phyloP scores from a whole-genome alignment of 495 filamentous ascomycete genomes.

The Clavariopsis aquatica region DNA sequence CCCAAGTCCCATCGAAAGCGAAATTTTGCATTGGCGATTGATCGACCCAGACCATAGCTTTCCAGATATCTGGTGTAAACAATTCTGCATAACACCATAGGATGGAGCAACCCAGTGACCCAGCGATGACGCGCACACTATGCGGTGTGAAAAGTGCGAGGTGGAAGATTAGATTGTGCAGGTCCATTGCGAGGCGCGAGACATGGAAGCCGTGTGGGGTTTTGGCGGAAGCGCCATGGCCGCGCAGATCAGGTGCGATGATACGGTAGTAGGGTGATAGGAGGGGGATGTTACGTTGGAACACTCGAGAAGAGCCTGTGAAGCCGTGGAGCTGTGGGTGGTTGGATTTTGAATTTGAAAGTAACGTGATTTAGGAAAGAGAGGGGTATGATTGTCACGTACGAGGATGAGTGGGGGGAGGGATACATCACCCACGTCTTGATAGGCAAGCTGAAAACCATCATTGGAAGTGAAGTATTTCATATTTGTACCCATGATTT shows the following conservation, averaged over 20 bases:
- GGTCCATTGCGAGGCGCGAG: neutral
- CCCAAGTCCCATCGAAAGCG: neutral
- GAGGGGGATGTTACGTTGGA: neutral
- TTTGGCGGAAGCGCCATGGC: constrained; percentile 1
- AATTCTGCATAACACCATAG: constrained; percentile 2
- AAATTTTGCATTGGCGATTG: constrained; percentile 1
- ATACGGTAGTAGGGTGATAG: neutral
- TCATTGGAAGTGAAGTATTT: neutral
- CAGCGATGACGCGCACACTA: neutral
- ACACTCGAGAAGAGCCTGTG: neutral
- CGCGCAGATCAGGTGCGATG: neutral
- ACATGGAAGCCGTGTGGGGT: constrained; percentile 1
- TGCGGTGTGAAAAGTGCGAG: neutral
- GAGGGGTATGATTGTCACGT: neutral
- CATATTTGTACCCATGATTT: neutral
- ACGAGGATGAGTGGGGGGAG: neutral
- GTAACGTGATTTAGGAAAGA: neutral
- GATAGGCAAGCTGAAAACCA: neutral
- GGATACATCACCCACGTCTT: neutral
- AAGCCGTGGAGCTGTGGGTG: constrained; percentile 4
- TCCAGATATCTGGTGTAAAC: neutral
- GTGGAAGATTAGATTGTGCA: neutral
- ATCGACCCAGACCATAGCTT: neutral
- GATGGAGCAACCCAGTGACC: neutral
- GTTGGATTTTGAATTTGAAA: neutral